Base-by-base conservation (phyloP, 106 monocot species). In the Dendrobium nobile region DNA sequence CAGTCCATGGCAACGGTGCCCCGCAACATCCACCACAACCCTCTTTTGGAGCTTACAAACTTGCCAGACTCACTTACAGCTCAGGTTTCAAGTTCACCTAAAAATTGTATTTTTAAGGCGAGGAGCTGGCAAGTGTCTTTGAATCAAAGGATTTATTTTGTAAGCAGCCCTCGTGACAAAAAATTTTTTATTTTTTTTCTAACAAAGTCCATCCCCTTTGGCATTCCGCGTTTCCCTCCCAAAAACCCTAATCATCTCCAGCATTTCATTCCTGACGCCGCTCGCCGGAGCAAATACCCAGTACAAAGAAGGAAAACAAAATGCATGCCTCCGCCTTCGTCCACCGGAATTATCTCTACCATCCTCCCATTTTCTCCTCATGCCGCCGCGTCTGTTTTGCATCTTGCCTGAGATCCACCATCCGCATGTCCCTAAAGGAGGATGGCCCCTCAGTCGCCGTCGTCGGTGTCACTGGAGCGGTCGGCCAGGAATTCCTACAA, bases 401-500 rank as follows among this genome's bases (percentile, higher is more conserved):
- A 20, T 15, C 48, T 33, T 41, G 24, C 9, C 19, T 40, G 78
- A 19, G 9, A 41, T 78, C 80, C 55, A 6, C 83, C 54, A 72
- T 92, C 43, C 87, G 91, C 54, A 89, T 92, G 91, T 44, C 79
- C 75, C 85, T 89, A n/a, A 76, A 77, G 27, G 91, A 90, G 54
- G 88, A 92, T 74, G 97, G 94, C 0, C 97, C 97, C 56, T 83
- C 92, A 20, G 73, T 99, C 4, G 98, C 98, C 11, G 82, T 99
- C 13, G 95, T 93, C 42, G 95, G 98, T 55, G 89, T 91, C 65
- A 99, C 98, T 18, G 98, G 98, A 48, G 98, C 98, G 59, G 95
- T 99, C 11, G 95, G 98, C 16, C 94, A 95, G 81, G 98, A 99
- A 83, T 99, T 99, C 90, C 93, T 99, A 61, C 22, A 77, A 45